Conservation (phyloP, 805 yeast genomes). For the Henningerozyma blattae region DNA sequence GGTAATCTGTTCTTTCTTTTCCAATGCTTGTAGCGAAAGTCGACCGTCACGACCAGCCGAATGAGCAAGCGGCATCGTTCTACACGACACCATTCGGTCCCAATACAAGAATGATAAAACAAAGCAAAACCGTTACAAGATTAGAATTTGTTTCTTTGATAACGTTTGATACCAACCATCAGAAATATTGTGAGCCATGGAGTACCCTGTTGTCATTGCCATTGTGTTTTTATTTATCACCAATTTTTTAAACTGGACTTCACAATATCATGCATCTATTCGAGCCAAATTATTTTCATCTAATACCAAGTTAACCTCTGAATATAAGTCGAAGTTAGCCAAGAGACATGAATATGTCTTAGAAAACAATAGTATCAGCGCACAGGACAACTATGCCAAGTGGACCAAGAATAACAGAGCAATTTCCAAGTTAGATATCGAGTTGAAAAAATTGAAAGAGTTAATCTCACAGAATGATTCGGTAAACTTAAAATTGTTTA, state of each 20-base stretch:
- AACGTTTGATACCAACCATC: no score
- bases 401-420: constrained; percentile 89
- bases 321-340: constrained; percentile 25
- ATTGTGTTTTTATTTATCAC: constrained; percentile 11
- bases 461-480: constrained; percentile 21
- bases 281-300: constrained; percentile 2
- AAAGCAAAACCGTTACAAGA: no score
- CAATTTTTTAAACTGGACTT: constrained; percentile 15
- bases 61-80: no score
- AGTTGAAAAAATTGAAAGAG: constrained; percentile 34
- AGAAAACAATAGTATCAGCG: constrained; percentile 51
- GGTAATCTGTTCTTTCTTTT: no score
- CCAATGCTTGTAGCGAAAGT: no score
- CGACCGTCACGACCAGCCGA: no score
- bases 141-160: no score
- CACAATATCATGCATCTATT: constrained; percentile 8
- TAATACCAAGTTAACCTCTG: constrained; percentile 17
- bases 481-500: constrained; percentile 6
- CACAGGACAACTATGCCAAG: constrained; percentile 89
- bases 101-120: no score
- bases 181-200: not conserved
- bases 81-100: no score
- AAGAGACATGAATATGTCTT: constrained; percentile 33
- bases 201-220: constrained; percentile 3
- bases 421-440: constrained; percentile 42